Base-by-base conservation (phyloP, 1,284 basidiomycete genomes). In the Caloboletus inedulis region DNA sequence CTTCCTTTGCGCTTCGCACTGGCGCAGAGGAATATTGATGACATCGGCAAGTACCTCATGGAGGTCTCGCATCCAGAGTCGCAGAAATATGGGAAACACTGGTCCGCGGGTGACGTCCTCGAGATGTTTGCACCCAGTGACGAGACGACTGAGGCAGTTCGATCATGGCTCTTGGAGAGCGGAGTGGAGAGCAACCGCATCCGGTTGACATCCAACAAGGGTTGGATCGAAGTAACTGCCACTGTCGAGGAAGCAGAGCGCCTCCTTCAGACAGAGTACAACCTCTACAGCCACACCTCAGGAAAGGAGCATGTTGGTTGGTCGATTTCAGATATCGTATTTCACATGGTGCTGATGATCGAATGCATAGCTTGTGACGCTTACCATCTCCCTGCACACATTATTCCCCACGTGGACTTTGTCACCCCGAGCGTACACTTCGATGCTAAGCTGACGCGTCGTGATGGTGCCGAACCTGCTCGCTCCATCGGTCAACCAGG, bases 1-100 rank as follows among this genome's bases (percentile, higher is more conserved):
- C 39, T 76, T 31, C 72, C 74, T 30, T 55, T 77, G 21, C 69
- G 71, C 40, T 72, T 77, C 48, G 74, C 71, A 4, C 64, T 78
- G 30, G 57, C 63, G 13, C 77, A 77, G 59, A 61, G 54, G 14
- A 77, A 77, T 60, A 51, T 77, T 23, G 65, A 70, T n/a, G 57
- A 62, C 19, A 51, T 77, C 46, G 68, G 70, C 42, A 59, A 63
- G 21, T 65, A 63, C 56, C 66, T 77, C 31, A 62, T 72, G 53
- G 71, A 73, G 42, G 70, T 78, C 14, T 74, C 76, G 4, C 70
- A 76, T 53, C 76, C 77, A 3, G 63, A 70, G 3, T 77, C 73
- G 0, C 45, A 60, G 7, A 69, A 70, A 56, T 77, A 75, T 47
- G 74, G 76, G 2, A 67, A 73, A 35, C 75, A 77, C 58, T 78